Conservation (phyloP, 1,284 basidiomycete genomes). For the Baeospora myosura region DNA sequence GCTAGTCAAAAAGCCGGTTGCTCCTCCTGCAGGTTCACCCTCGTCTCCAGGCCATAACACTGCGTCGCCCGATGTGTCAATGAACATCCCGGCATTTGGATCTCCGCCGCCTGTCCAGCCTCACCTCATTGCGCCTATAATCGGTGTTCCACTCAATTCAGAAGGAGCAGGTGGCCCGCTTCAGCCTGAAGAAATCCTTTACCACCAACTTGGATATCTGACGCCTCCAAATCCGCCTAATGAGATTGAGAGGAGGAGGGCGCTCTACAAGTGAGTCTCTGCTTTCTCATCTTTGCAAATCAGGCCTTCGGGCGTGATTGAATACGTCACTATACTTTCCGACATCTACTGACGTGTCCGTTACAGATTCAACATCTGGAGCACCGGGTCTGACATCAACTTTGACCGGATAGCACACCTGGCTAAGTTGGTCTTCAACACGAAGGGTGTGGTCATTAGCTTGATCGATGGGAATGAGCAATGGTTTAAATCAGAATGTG, state of each 20-base stretch:
- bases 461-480: constrained; percentile 79
- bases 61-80: too few relatives aligned
- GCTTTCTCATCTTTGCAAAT: background rate
- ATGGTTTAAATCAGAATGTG: constrained; percentile 83
- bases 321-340: background rate
- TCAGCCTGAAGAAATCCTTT: constrained; percentile 25
- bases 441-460: constrained; percentile 78
- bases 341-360: background rate
- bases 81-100: too few relatives aligned
- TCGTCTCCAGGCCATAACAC: too few relatives aligned
- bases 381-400: constrained; percentile 78
- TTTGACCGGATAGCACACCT: constrained; percentile 89
- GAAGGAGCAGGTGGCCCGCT: background rate
- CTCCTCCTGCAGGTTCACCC: too few relatives aligned
- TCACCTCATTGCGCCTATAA: too few relatives aligned
- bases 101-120: too few relatives aligned
- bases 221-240: constrained; percentile 75
- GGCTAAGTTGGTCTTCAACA: constrained; percentile 88
- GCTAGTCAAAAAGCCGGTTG: too few relatives aligned
- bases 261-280: constrained; percentile 63
- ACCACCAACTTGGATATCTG: constrained; percentile 60
- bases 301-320: background rate
- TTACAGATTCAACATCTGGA: constrained; percentile 77
- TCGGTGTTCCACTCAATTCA: background rate
- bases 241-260: constrained; percentile 72